These are phyloP conservation scores for Daldinia grandis DNA, from an alignment of 495 filamentous ascomycete species.

Conservation along the genomic window DNA sequence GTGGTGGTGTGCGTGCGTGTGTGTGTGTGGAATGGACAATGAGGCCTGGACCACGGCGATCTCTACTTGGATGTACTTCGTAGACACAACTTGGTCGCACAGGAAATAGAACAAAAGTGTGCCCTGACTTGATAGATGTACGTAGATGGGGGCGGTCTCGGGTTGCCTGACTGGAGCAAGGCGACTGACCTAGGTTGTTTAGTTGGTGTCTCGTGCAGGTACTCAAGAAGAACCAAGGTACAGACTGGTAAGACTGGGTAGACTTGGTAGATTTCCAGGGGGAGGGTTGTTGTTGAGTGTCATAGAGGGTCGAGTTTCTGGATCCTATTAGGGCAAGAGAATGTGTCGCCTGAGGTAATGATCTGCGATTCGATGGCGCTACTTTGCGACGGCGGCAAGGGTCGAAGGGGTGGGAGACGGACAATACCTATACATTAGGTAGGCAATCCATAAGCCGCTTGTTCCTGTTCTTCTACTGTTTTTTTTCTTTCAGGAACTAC, in stretches of 20 bases:
- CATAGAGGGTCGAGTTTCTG: slow-evolving; percentile 42
- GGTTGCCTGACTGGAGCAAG: slow-evolving; percentile 40
- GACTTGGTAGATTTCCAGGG: slow-evolving; percentile 30
- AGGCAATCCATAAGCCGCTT: slow-evolving; percentile 16
- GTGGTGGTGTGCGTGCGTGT: slow-evolving; percentile 24
- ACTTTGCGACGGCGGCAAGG: slow-evolving; percentile 45
- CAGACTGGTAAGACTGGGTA: slow-evolving; percentile 9
- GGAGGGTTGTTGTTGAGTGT: slow-evolving; percentile 28
- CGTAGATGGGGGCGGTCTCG: slow-evolving; percentile 20
- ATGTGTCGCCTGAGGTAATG: slow-evolving; percentile 45
- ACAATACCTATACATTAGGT: slow-evolving; percentile 21
- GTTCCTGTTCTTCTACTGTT: slow-evolving; percentile 14
- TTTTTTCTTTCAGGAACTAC: slow-evolving; percentile 16
- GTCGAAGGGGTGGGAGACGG: slow-evolving; percentile 32
- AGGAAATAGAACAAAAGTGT: slow-evolving; percentile 31
- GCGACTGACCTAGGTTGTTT: slow-evolving; percentile 25
- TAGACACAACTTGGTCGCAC: slow-evolving; percentile 38
- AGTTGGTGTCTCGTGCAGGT: slow-evolving; percentile 37
- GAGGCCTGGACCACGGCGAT: slow-evolving; percentile 42
- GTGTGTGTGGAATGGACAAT: slow-evolving; percentile 24
- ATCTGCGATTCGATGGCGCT: slow-evolving; percentile 49
- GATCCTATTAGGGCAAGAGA: slow-evolving; percentile 45
- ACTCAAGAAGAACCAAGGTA: slow-evolving; percentile 17
- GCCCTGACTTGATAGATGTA: slow-evolving; percentile 11
- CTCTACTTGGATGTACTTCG: slow-evolving; percentile 37